Percentiles rank a stretch among this genome's conserved stretches.
These are phyloP conservation scores for Aquanectria penicillioides DNA, from an alignment of 2,329 filamentous ascomycete genomes.

Conservation along the genomic window DNA sequence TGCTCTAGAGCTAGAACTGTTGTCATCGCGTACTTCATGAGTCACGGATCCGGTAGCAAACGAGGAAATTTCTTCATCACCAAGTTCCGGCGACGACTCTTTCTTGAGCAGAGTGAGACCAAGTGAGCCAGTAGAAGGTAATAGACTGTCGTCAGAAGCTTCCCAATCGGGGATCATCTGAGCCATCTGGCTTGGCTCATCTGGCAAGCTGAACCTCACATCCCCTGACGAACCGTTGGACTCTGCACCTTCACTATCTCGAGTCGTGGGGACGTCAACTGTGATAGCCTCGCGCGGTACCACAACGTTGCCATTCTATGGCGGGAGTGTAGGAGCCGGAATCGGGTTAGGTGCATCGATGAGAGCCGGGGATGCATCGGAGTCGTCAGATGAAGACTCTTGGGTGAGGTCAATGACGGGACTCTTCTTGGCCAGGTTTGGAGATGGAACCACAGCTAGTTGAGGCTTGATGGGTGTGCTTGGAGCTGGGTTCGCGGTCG, in stretches of 20 bases:
- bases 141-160: too few relatives aligned
- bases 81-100: background rate
- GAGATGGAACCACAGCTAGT: background rate
- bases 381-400: background rate
- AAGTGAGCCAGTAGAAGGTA: too few relatives aligned
- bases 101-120: background rate
- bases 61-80: conserved; percentile 5
- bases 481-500: too few relatives aligned
- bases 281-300: background rate
- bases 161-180: too few relatives aligned
- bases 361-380: background rate
- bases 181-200: too few relatives aligned
- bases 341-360: background rate
- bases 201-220: background rate
- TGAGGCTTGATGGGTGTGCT: background rate
- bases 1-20: background rate
- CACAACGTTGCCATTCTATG: background rate
- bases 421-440: background rate
- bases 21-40: background rate
- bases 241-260: background rate
- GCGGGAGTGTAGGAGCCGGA: background rate
- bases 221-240: background rate
- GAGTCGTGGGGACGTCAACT: background rate
- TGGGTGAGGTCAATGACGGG: background rate
- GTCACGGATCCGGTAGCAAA: conserved; percentile 2